These are phyloP conservation scores for Lactarius hengduanensis DNA, from an alignment of 768 basidiomycete species.

Conservation along the genomic window DNA sequence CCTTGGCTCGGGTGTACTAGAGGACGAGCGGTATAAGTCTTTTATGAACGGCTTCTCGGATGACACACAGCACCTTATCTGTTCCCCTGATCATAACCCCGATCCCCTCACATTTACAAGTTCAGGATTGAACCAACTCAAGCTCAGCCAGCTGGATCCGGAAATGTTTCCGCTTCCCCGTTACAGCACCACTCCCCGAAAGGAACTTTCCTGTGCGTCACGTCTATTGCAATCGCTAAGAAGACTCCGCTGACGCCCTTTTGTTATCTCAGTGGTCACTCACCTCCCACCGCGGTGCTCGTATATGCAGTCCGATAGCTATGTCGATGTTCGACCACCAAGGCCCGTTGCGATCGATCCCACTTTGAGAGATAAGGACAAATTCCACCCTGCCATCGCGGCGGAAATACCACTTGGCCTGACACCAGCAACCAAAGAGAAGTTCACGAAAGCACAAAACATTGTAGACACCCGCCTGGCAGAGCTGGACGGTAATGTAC, in stretches of 20 bases:
- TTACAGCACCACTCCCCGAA: constrained; percentile 44
- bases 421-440: constrained; percentile 39
- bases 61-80: constrained; percentile 69
- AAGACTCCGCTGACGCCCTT: background rate
- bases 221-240: background rate
- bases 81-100: constrained; percentile 57
- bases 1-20: constrained; percentile 66
- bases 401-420: constrained; percentile 14
- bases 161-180: constrained; percentile 71
- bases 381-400: constrained; percentile 25
- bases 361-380: constrained; percentile 16
- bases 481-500: constrained; percentile 5
- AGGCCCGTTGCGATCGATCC: constrained; percentile 41
- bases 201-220: constrained; percentile 38
- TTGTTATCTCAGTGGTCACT: constrained; percentile 13
- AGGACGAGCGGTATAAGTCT: constrained; percentile 61
- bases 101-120: constrained; percentile 75
- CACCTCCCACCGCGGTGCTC: constrained; percentile 28
- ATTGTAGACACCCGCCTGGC: constrained; percentile 32
- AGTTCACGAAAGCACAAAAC: constrained; percentile 43
- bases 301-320: constrained; percentile 19
- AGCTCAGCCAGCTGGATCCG: constrained; percentile 67
- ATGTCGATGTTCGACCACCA: constrained; percentile 26
- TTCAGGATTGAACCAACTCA: constrained; percentile 67
- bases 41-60: constrained; percentile 72